These are phyloP conservation scores for Thielaviopsis musarum DNA, from an alignment of 2,329 filamentous ascomycete species.

Conservation along the genomic window DNA sequence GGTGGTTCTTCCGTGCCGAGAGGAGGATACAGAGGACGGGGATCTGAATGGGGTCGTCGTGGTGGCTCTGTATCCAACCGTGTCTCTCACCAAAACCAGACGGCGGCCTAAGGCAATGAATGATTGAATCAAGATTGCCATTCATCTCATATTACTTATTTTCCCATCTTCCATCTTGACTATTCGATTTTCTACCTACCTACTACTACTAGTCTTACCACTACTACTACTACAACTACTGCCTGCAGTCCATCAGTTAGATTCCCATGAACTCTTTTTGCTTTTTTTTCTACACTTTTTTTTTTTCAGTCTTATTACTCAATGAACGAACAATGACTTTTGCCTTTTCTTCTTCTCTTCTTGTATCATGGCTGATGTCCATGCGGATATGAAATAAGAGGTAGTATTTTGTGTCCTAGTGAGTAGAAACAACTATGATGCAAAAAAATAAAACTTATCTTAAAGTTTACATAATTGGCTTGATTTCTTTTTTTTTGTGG, in stretches of 20 bases:
- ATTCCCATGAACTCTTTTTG: neutral
- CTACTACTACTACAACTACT: neutral
- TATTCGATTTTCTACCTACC: neutral
- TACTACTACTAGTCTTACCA: neutral
- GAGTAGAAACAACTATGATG: too few relatives aligned
- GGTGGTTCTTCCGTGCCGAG: neutral
- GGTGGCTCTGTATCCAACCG: neutral
- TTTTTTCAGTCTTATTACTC: slow-evolving; percentile 10
- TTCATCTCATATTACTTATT: neutral
- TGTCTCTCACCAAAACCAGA: neutral
- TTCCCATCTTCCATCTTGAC: neutral
- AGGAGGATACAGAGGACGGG: slow-evolving; percentile 7
- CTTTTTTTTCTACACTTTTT: neutral
- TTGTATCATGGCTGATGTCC: too few relatives aligned
- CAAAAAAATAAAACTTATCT: too few relatives aligned
- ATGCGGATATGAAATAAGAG: too few relatives aligned
- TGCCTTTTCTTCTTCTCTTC: too few relatives aligned
- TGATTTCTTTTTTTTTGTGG: too few relatives aligned
- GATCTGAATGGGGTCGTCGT: slow-evolving; percentile 8
- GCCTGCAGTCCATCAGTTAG: neutral
- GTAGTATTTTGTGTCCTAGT: too few relatives aligned
- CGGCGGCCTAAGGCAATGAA: neutral
- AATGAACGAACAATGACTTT: too few relatives aligned
- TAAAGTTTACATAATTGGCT: too few relatives aligned
- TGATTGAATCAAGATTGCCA: too few relatives aligned